Conservation (phyloP, 495 filamentous ascomycete genomes). For the Daldinia loculata region DNA sequence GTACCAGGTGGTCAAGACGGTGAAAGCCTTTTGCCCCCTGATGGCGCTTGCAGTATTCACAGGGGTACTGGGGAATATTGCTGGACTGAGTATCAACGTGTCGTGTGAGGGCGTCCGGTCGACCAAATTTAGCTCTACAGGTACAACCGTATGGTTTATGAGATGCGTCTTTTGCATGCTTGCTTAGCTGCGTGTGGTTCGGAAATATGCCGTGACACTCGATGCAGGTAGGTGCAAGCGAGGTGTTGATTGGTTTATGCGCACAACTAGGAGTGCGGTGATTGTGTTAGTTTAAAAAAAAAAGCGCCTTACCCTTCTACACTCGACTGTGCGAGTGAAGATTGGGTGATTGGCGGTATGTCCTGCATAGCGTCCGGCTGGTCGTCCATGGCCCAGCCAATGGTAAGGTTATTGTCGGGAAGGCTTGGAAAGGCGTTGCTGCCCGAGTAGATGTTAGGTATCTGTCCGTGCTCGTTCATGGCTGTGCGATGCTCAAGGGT, state of each 20-base stretch:
- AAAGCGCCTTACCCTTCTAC: slow-evolving; percentile 8
- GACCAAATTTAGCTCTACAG: not conserved
- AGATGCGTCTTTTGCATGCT: slow-evolving; percentile 1
- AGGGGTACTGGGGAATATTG: not conserved
- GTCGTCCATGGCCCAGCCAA: not conserved
- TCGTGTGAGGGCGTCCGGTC: slow-evolving; percentile 3
- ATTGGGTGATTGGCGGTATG: not conserved
- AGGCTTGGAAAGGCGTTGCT: not conserved
- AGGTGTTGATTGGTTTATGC: too few species aligned
- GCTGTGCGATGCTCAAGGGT: not conserved
- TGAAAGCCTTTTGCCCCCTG: slow-evolving; percentile 8
- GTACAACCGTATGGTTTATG: slow-evolving; percentile 13
- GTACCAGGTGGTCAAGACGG: slow-evolving; percentile 13
- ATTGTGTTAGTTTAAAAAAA: not conserved
- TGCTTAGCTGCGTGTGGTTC: slow-evolving; percentile 1
- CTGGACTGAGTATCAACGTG: slow-evolving; percentile 3
- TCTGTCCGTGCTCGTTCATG: slow-evolving; percentile 1
- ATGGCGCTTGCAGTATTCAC: slow-evolving; percentile 1
- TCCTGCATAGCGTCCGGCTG: not conserved
- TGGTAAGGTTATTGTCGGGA: not conserved
- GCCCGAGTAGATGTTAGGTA: slow-evolving; percentile 7
- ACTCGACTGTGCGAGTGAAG: not conserved
- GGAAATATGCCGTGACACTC: not conserved
- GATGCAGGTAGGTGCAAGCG: not conserved
- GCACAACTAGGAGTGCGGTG: too few species aligned